phyloP scores from a whole-genome alignment of 2,329 filamentous ascomycete species.

The Pseudopithomyces maydicus region DNA sequence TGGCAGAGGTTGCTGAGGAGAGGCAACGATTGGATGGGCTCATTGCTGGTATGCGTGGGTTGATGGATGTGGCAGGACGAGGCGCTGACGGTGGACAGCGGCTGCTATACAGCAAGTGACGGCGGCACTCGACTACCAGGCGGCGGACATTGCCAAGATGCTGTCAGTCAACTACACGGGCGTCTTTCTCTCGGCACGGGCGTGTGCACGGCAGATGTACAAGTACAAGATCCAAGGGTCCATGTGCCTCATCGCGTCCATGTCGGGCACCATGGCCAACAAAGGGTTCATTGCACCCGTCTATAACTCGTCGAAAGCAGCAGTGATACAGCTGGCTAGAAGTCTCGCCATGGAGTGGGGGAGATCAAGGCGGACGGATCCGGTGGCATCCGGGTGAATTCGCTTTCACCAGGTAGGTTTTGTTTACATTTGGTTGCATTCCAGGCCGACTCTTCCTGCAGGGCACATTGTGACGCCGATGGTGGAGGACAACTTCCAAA shows the following conservation, averaged over 20 bases:
- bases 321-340: conserved; percentile 70
- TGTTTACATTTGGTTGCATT: no score
- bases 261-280: conserved; percentile 66
- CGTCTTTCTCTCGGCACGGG: conserved; percentile 65
- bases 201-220: conserved; percentile 65
- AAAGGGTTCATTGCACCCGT: conserved; percentile 66
- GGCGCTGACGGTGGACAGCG: conserved; percentile 43
- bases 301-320: conserved; percentile 78
- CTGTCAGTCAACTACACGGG: conserved; percentile 64
- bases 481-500: conserved; percentile 77
- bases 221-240: conserved; percentile 60
- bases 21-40: conserved; percentile 78
- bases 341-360: conserved; percentile 74
- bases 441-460: no score
- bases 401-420: no score
- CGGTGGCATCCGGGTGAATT: conserved; percentile 77
- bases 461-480: conserved; percentile 82
- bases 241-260: conserved; percentile 65
- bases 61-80: not conserved
- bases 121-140: conserved; percentile 74
- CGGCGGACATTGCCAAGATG: conserved; percentile 63
- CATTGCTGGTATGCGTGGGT: conserved; percentile 56
- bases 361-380: conserved; percentile 50
- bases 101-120: conserved; percentile 81
- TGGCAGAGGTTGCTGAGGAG: conserved; percentile 69